Percentiles rank a stretch among this genome's conserved stretches.
Evolutionary conservation across 768 basidiomycete species (phyloP).

Genomic region (Hericium coralloides): DNA sequence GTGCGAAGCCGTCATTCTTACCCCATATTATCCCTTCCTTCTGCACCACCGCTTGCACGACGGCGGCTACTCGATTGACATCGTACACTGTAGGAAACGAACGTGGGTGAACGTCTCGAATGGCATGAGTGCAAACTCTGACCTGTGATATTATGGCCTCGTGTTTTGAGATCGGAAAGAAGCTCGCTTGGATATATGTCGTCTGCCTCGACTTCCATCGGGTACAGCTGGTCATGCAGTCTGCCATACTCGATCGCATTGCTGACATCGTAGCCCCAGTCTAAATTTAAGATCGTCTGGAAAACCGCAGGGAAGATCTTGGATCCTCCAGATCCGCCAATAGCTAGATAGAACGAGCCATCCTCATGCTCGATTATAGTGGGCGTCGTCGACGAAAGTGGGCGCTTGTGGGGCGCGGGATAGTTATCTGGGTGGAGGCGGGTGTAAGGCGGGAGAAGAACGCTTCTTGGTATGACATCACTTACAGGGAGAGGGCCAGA

Average conservation of each 20-base stretch:
- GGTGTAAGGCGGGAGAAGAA: slow-evolving; percentile 2
- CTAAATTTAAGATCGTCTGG: slow-evolving; percentile 71
- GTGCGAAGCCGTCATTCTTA: slow-evolving; percentile 24
- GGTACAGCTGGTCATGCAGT: slow-evolving; percentile 82
- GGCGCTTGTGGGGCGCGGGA: slow-evolving; percentile 81
- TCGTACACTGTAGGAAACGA: slow-evolving; percentile 38
- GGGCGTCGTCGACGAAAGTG: slow-evolving; percentile 78
- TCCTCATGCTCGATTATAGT: slow-evolving; percentile 71
- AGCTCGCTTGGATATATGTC: slow-evolving; percentile 45
- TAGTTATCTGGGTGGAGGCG: slow-evolving; percentile 58
- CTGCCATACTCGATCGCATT: slow-evolving; percentile 78
- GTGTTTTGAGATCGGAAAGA: slow-evolving; percentile 42
- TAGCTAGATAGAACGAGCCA: slow-evolving; percentile 60
- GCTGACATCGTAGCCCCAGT: slow-evolving; percentile 75
- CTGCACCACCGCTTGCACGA: slow-evolving; percentile 58
- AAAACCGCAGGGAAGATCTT: slow-evolving; percentile 75
- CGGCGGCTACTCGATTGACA: slow-evolving; percentile 64
- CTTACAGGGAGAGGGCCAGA: slow-evolving; percentile 68
- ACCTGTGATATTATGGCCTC: slow-evolving; percentile 73
- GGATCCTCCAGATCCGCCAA: slow-evolving; percentile 86
- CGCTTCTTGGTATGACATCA: neutral
- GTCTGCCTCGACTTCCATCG: slow-evolving; percentile 52
- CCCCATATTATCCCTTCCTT: slow-evolving; percentile 53
- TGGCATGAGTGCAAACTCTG: slow-evolving; percentile 8
- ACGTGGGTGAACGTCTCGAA: neutral